Base-by-base conservation (phyloP, 345 rosid genomes). In the Arabidopsis suecica region DNA sequence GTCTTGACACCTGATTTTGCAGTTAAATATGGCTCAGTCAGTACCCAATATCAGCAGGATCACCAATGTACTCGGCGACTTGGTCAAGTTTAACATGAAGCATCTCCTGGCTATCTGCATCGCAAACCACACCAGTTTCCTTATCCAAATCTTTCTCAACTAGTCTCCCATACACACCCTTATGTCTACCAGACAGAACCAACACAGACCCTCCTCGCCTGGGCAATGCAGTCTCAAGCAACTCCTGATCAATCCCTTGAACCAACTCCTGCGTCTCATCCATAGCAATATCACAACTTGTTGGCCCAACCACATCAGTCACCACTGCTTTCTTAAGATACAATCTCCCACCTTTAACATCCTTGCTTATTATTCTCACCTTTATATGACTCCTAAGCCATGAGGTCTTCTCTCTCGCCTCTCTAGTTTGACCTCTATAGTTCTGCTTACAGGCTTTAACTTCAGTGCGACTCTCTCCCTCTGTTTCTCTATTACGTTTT, bases 221-320 rank as follows among this genome's bases (percentile, higher is more conserved):
- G 0, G 97, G 97, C 75, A 93, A 69, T 73, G 93, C 97, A 61
- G 93, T 91, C 91, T 93, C 94, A 1, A 93, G 94, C 74, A 85
- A 58, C 61, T 87, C 87, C 81, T 91, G 98, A 62, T 85, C 82
- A 8, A 93, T 87, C 8, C 86, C 89, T 80, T 89, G 88, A 34
- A 93, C 78, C 81, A 93, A 72, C 77, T 93, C 96, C 51, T 78
- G 75, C 51, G 78, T 84, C 80, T 85, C 97, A 70, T 89, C 97
- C 90, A 93, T 85, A 20, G 80, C 68, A 55, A 93, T 48, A 75
- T 91, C 91, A 42, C 98, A 93, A 0, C 69, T 73, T n/a, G 68
- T 81, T 1, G 93, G 98, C 51, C 90, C 91, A 6, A 86, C 87
- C 9, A 93, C 96, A 77, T 91, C 96, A n/a, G 30, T 18, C 30